Evolutionary conservation across 1,284 basidiomycete genomes (phyloP).

Genomic region (Neotropicomus parvogracilis): DNA sequence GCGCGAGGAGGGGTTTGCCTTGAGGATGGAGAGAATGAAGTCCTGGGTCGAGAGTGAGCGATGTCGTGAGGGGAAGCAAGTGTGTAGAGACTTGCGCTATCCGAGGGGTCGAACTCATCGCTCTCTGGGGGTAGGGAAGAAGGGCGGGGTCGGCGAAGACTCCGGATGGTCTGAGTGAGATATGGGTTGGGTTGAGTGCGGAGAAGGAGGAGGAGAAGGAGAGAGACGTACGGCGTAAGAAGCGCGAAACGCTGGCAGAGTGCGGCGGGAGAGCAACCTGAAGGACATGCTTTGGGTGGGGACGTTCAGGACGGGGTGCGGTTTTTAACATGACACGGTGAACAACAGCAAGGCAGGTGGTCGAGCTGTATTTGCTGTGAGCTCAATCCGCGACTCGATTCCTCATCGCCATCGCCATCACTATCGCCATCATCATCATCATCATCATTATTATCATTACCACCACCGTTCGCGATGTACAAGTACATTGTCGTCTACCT

Average conservation of each 20-base stretch:
- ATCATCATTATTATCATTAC: slow-evolving; percentile 11
- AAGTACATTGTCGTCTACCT: too few relatives aligned
- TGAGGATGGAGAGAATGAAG: slow-evolving; percentile 93
- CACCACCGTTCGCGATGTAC: too few relatives aligned
- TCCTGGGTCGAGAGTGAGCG: slow-evolving; percentile 54
- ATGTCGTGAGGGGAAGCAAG: background rate
- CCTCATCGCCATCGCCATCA: too few relatives aligned
- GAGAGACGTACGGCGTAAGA: slow-evolving; percentile 55
- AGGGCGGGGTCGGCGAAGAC: slow-evolving; percentile 35
- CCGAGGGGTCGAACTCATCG: slow-evolving; percentile 47
- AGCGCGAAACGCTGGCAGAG: slow-evolving; percentile 49
- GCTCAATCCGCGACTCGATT: slow-evolving; percentile 30
- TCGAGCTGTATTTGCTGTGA: slow-evolving; percentile 33
- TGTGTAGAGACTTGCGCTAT: slow-evolving; percentile 42
- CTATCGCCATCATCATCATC: too few relatives aligned
- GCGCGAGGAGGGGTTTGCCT: slow-evolving; percentile 87
- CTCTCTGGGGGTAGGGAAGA: slow-evolving; percentile 32
- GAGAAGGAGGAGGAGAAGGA: background rate
- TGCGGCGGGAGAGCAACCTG: slow-evolving; percentile 21
- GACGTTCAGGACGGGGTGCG: background rate
- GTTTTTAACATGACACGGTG: slow-evolving; percentile 21
- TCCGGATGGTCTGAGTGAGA: slow-evolving; percentile 45
- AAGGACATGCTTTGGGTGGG: slow-evolving; percentile 4
- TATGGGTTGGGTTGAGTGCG: slow-evolving; percentile 16
- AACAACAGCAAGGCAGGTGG: slow-evolving; percentile 18